Evolutionary conservation across 2,329 filamentous ascomycete genomes (phyloP).

Genomic region (Paecilomyces niveus): DNA sequence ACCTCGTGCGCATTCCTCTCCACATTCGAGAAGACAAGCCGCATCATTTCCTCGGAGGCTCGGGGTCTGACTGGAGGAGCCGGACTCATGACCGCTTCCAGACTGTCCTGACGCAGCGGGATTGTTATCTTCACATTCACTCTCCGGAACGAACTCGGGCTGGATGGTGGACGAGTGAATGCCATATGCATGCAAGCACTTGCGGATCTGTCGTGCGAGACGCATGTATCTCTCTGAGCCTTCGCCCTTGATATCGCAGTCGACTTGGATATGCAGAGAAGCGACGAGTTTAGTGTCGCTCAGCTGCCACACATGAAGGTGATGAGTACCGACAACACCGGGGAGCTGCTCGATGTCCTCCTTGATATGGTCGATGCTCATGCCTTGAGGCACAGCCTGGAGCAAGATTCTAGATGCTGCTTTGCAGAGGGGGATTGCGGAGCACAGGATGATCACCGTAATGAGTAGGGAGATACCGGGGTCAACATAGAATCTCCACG

Average conservation of each 20-base stretch:
- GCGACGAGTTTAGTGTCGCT: slow-evolving; percentile 92
- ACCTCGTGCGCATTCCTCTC: slow-evolving; percentile 35
- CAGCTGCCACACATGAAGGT: slow-evolving; percentile 96
- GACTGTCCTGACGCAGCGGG: slow-evolving; percentile 15
- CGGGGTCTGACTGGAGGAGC: slow-evolving; percentile 12
- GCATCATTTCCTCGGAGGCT: slow-evolving; percentile 31
- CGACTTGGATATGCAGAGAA: slow-evolving; percentile 86
- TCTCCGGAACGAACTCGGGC: slow-evolving; percentile 61
- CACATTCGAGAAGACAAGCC: slow-evolving; percentile 42
- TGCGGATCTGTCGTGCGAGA: slow-evolving; percentile 71
- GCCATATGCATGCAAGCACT: slow-evolving; percentile 88
- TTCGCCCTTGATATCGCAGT: slow-evolving; percentile 79
- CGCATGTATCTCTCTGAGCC: slow-evolving; percentile 79
- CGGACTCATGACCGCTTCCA: slow-evolving; percentile 7
- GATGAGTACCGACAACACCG: slow-evolving; percentile 84
- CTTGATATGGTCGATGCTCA: slow-evolving; percentile 83
- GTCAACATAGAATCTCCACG: slow-evolving; percentile 80
- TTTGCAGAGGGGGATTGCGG: slow-evolving; percentile 45
- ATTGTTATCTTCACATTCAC: slow-evolving; percentile 24
- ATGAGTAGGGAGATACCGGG: slow-evolving; percentile 91
- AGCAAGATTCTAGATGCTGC: slow-evolving; percentile 69
- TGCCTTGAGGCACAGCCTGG: slow-evolving; percentile 84
- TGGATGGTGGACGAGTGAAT: slow-evolving; percentile 98
- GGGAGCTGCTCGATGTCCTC: slow-evolving; percentile 81
- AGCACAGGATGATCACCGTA: slow-evolving; percentile 62